These are phyloP conservation scores for Fusarium tjaetaba DNA, from an alignment of 2,329 filamentous ascomycete species.

Conservation along the genomic window DNA sequence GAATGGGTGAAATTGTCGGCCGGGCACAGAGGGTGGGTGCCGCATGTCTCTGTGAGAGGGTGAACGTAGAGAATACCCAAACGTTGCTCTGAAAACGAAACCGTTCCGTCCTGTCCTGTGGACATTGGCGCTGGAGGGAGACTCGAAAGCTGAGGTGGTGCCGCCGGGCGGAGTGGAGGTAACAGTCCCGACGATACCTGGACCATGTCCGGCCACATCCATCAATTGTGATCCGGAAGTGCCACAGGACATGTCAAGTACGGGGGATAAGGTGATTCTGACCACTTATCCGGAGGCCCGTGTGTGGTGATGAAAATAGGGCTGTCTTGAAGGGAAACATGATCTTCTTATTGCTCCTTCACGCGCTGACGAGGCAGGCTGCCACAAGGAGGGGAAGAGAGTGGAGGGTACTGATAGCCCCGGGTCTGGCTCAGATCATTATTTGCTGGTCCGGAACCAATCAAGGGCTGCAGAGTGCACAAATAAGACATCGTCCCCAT, in stretches of 20 bases:
- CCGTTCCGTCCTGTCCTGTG: not conserved
- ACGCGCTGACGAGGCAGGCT: not conserved
- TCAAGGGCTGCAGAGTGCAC: not conserved
- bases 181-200: conserved; percentile 29
- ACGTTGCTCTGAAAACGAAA: conserved; percentile 1
- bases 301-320: not conserved
- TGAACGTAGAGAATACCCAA: not conserved
- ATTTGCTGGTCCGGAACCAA: conserved; percentile 30
- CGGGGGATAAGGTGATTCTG: conserved; percentile 10
- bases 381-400: conserved; percentile 9
- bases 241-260: conserved; percentile 5
- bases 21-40: conserved; percentile 11
- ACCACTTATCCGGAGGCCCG: not conserved
- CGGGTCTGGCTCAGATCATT: conserved; percentile 26
- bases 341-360: not conserved
- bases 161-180: conserved; percentile 22
- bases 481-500: not conserved
- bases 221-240: conserved; percentile 7
- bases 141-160: not conserved
- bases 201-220: conserved; percentile 26
- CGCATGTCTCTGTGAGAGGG: conserved; percentile 14
- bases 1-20: conserved; percentile 12
- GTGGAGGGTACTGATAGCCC: conserved; percentile 33
- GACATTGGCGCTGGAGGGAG: not conserved
- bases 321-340: not conserved